phyloP scores from a whole-genome alignment of 139 green algal genomes.

The Tetradesmus lagerheimii region DNA sequence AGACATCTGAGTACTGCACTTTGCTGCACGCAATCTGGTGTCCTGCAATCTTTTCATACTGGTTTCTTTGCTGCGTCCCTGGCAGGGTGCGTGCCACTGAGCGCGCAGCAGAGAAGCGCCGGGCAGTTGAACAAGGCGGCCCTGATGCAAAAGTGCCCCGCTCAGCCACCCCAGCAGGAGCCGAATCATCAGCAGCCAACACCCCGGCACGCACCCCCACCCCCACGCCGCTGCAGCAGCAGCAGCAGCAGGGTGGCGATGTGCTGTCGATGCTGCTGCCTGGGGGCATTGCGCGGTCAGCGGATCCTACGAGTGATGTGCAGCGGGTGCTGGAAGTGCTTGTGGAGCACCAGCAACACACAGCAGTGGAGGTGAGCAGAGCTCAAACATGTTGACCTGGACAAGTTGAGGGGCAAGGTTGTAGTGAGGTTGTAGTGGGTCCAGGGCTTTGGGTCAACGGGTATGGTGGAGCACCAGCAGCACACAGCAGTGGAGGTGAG shows the following conservation, averaged over 20 bases:
- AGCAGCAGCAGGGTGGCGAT: background rate
- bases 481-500: background rate
- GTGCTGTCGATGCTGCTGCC: background rate
- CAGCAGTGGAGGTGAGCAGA: background rate
- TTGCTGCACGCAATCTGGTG: too few species aligned
- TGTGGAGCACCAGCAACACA: background rate
- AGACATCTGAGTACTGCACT: too few species aligned
- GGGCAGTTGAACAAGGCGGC: conserved; percentile 30
- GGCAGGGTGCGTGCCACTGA: background rate
- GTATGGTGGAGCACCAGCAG: background rate
- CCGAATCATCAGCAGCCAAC: conserved; percentile 15
- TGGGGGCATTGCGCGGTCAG: background rate
- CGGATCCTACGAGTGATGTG: background rate
- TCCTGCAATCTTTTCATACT: too few species aligned
- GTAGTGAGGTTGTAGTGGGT: too few species aligned
- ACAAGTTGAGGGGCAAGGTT: too few species aligned
- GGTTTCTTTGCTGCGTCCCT: too few species aligned
- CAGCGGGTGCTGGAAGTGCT: conserved; percentile 35
- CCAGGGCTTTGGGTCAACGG: too few species aligned
- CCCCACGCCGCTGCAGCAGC: conserved; percentile 6
- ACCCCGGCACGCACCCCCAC: conserved; percentile 37
- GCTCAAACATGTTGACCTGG: too few species aligned
- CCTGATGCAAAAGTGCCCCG: background rate
- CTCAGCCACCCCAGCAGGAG: background rate
- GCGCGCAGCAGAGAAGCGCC: conserved; percentile 17